phyloP scores from a whole-genome alignment of 176 grass and related monocot genomes.

The Oryza punctata region DNA sequence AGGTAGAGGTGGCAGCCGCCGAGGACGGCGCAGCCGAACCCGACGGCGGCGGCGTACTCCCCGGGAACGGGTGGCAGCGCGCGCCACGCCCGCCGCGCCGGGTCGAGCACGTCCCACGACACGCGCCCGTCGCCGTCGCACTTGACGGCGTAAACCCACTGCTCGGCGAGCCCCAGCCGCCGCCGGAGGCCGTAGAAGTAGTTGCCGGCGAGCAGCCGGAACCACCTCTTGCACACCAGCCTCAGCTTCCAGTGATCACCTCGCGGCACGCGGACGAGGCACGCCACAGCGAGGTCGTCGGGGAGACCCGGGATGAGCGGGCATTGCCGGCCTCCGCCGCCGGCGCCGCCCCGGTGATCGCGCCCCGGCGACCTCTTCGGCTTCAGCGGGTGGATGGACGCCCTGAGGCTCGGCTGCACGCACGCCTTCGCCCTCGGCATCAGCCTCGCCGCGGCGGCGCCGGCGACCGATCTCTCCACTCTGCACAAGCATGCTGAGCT shows the following conservation, averaged over 20 bases:
- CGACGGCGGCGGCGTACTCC: conserved; percentile 62
- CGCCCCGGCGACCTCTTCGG: conserved; percentile 29
- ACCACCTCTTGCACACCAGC: conserved; percentile 72
- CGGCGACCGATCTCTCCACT: conserved; percentile 48
- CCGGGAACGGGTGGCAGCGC: conserved; percentile 57
- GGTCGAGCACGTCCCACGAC: conserved; percentile 68
- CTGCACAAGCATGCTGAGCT: conserved; percentile 69
- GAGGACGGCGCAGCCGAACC: conserved; percentile 72
- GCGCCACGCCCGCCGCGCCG: conserved; percentile 55
- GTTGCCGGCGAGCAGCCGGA: conserved; percentile 72
- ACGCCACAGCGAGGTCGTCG: conserved; percentile 74
- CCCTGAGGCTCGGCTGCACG: conserved; percentile 53
- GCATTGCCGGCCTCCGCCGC: conserved; percentile 17
- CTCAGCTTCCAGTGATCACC: conserved; percentile 62
- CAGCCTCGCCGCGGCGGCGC: conserved; percentile 37
- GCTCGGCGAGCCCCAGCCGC: conserved; percentile 55
- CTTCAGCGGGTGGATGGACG: conserved; percentile 74
- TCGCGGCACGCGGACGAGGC: conserved; percentile 68
- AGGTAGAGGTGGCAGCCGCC: conserved; percentile 79
- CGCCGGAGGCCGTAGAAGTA: conserved; percentile 79
- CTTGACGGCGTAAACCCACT: conserved; percentile 75
- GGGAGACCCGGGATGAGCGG: conserved; percentile 74
- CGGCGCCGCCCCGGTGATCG: conserved; percentile 27
- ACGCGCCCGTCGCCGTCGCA: conserved; percentile 55
- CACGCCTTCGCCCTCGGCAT: conserved; percentile 48